Base-by-base conservation (phyloP, 768 basidiomycete species). In the Lactarius akahatsu region DNA sequence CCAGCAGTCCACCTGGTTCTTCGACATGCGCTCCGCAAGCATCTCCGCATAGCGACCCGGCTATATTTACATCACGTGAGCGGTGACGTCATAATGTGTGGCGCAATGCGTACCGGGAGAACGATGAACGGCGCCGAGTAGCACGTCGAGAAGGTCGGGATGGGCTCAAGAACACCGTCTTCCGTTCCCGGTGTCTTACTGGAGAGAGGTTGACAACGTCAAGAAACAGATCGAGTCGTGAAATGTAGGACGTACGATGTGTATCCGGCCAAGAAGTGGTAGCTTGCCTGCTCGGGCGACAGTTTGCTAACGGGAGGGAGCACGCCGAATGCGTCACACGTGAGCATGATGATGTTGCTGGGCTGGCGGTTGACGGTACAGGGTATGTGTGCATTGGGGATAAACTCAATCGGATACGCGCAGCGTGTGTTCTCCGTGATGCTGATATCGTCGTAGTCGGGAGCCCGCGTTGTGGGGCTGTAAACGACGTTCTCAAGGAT, bases 341-440 rank as follows among this genome's bases (percentile, higher is more conserved):
- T 96, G 78, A 98, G 81, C 94, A 95, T 94, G 79, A 96, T 91
- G 77, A 95, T 96, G 78, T 94, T 97, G 74, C 84, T 89, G 30
- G 96, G 96, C 78, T 97, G 96, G 54, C 83, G 82, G 71, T 91
- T 82, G 73, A 94, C 91, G 52, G 86, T 72, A 79, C 96, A 98
- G 32, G 96, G 96, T 72, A 98, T 92, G 77, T 91, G 85, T 65
- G 96, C 96, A 75, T 97, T 96, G 68, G 92, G 88, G 71, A 99
- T 98, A 81, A 81, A 93, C 75, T 99, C 96, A 77, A 99, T 99
- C 11, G 97, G 96, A 80, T 99, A 98, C 32, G 96, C 96, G 78
- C 97, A 99, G 58, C 97, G 94, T 30, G 97, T 99, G 83, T 99
- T 99, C 80, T 99, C 97, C 13, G 97, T 99, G 79, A 98, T 98